Conservation (phyloP, 2,329 filamentous ascomycete genomes). For the Leptographium wingfieldii region DNA sequence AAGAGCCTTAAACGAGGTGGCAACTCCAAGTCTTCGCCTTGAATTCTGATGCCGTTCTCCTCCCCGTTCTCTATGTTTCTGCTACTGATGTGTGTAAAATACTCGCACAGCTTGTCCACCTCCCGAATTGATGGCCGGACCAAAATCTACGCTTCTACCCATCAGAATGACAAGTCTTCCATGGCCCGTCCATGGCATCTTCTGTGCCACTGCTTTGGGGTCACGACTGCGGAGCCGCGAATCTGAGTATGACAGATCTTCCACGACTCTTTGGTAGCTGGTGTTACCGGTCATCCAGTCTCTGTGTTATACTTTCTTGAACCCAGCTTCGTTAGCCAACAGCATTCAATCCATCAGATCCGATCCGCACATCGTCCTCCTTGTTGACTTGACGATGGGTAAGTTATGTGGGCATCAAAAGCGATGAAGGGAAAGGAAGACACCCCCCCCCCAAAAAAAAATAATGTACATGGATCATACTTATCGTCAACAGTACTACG, state of each 20-base stretch:
- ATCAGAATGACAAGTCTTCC: constrained; percentile 10
- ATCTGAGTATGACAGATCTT: constrained; percentile 10
- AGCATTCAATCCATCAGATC: constrained; percentile 2
- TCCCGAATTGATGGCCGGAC: constrained; percentile 4
- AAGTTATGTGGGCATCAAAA: not conserved
- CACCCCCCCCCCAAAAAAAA: no score
- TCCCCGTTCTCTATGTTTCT: not conserved
- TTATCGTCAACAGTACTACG: no score
- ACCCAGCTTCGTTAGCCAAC: constrained; percentile 5
- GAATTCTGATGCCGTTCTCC: not conserved
- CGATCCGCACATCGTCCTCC: not conserved
- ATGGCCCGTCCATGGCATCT: constrained; percentile 9
- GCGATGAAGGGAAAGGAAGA: not conserved
- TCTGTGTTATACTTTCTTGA: not conserved
- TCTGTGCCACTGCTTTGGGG: constrained; percentile 12
- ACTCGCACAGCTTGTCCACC: not conserved
- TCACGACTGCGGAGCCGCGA: constrained; percentile 12
- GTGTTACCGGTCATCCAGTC: constrained; percentile 8
- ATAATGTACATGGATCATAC: no score
- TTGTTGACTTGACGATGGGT: not conserved
- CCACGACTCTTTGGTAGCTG: constrained; percentile 10
- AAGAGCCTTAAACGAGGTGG: constrained; percentile 9
- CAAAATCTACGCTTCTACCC: constrained; percentile 4
- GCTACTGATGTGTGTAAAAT: not conserved
- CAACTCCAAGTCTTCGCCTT: not conserved